Conservation (phyloP, 2,329 filamentous ascomycete species). For the Curvularia verruculosa region DNA sequence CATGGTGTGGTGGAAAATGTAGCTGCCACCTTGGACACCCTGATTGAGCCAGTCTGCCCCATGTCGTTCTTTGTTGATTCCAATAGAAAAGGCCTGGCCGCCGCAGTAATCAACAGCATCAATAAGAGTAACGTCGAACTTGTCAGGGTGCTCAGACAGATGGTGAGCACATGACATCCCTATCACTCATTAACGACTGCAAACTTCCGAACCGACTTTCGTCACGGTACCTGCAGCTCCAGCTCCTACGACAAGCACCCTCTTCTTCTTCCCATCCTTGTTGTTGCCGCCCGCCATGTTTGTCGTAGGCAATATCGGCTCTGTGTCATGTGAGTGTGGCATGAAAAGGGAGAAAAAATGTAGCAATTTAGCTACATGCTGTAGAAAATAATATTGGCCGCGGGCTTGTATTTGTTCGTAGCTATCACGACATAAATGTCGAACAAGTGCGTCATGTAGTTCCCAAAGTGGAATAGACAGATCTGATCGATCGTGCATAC, state of each 20-base stretch:
- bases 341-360: constrained; percentile 14
- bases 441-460: constrained; percentile 43
- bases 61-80: constrained; percentile 61
- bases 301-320: constrained; percentile 40
- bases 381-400: background rate
- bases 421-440: constrained; percentile 17
- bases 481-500: constrained; percentile 18
- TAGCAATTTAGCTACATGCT: constrained; percentile 5
- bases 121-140: constrained; percentile 61
- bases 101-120: constrained; percentile 62
- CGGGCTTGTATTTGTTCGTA: constrained; percentile 22
- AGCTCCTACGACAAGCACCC: constrained; percentile 49
- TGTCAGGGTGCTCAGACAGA: constrained; percentile 68
- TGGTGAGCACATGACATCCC: constrained; percentile 70
- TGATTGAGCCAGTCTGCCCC: constrained; percentile 67
- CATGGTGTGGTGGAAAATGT: constrained; percentile 72
- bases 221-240: constrained; percentile 48
- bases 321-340: constrained; percentile 30
- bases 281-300: constrained; percentile 39
- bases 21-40: constrained; percentile 67
- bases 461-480: constrained; percentile 32
- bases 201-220: background rate
- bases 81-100: constrained; percentile 65
- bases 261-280: constrained; percentile 42
- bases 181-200: constrained; percentile 23